These are phyloP conservation scores for Solanum ossicruentum DNA, from an alignment of 257 asterid species.

Conservation along the genomic window DNA sequence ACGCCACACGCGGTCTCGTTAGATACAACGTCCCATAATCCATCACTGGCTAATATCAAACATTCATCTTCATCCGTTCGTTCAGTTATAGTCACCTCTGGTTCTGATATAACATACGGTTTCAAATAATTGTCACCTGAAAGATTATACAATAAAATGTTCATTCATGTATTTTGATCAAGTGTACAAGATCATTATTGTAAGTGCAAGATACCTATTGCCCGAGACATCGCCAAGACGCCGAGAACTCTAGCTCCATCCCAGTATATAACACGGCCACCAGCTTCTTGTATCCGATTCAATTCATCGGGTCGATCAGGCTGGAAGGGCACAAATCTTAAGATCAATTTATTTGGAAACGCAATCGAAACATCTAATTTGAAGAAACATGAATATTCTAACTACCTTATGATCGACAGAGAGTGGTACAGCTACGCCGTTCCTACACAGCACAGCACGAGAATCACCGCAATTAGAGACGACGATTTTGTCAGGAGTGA, in stretches of 20 bases:
- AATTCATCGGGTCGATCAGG: slow-evolving; percentile 40
- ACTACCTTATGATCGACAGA: slow-evolving; percentile 85
- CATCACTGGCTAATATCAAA: slow-evolving; percentile 33
- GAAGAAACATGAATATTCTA: background rate
- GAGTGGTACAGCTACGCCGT: slow-evolving; percentile 74
- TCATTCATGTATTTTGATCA: too few species aligned
- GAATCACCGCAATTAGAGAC: slow-evolving; percentile 95
- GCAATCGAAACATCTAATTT: background rate
- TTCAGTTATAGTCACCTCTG: slow-evolving; percentile 31
- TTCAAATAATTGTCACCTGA: slow-evolving; percentile 32
- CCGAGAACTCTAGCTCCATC: slow-evolving; percentile 49
- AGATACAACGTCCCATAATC: slow-evolving; percentile 47
- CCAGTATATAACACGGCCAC: slow-evolving; percentile 26
- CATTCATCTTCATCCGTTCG: slow-evolving; percentile 32
- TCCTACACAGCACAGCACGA: slow-evolving; percentile 87
- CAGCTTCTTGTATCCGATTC: slow-evolving; percentile 26
- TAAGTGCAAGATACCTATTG: slow-evolving; percentile 24
- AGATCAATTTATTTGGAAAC: background rate
- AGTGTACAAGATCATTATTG: too few species aligned
- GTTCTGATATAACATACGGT: slow-evolving; percentile 38
- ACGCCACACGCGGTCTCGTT: slow-evolving; percentile 24
- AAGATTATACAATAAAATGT: too few species aligned
- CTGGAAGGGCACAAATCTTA: background rate
- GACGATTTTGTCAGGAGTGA: slow-evolving; percentile 59
- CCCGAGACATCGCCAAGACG: slow-evolving; percentile 51